phyloP scores from a whole-genome alignment of 495 filamentous ascomycete species.

The Xylaria sp. region DNA sequence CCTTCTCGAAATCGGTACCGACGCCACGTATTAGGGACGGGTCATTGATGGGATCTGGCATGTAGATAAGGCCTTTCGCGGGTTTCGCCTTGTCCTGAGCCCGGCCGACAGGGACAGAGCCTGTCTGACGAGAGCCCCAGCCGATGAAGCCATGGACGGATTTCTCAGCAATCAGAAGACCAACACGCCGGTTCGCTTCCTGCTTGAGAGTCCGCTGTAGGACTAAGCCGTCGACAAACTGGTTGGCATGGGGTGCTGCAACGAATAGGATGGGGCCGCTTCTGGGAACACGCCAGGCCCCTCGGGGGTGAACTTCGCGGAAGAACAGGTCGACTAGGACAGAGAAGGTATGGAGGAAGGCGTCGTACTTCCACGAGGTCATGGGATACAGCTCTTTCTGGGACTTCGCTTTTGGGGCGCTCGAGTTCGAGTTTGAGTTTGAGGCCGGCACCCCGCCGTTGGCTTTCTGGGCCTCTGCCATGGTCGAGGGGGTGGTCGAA shows the following conservation, averaged over 20 bases:
- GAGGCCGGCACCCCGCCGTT: slow-evolving; percentile 30
- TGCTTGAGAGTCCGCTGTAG: slow-evolving; percentile 86
- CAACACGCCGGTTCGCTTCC: slow-evolving; percentile 86
- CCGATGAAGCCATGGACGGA: slow-evolving; percentile 93
- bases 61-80: slow-evolving; percentile 80
- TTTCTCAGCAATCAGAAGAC: slow-evolving; percentile 92
- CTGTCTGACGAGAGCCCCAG: slow-evolving; percentile 75
- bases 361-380: slow-evolving; percentile 79
- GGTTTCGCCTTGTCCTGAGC: slow-evolving; percentile 88
- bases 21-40: slow-evolving; percentile 84
- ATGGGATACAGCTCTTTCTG: slow-evolving; percentile 69
- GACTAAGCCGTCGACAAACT: slow-evolving; percentile 97
- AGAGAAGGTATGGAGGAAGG: slow-evolving; percentile 81
- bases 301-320: slow-evolving; percentile 93
- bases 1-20: slow-evolving; percentile 81
- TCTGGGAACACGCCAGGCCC: slow-evolving; percentile 89
- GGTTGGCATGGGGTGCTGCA: slow-evolving; percentile 97
- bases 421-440: slow-evolving; percentile 32
- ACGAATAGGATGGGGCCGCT: slow-evolving; percentile 92
- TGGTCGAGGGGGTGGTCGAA: slow-evolving; percentile 18
- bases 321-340: slow-evolving; percentile 95
- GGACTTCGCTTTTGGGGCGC: slow-evolving; percentile 32
- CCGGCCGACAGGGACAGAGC: slow-evolving; percentile 85
- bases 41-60: slow-evolving; percentile 86
- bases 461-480: slow-evolving; percentile 32